Base-by-base conservation (phyloP, 1,284 basidiomycete species). In the Puccinia horiana region DNA sequence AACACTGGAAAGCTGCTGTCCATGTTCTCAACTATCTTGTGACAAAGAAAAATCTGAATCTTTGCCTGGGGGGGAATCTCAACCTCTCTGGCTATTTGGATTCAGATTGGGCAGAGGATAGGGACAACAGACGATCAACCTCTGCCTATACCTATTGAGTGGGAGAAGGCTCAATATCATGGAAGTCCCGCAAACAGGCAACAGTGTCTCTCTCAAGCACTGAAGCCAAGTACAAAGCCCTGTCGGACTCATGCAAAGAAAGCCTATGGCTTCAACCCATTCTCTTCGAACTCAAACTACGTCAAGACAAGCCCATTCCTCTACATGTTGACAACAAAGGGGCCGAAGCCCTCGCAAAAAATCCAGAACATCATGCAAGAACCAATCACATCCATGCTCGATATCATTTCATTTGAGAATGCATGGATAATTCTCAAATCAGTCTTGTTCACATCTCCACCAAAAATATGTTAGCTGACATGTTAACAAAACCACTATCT, bases 1-100 rank as follows among this genome's bases (percentile, higher is more conserved):
- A 12, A 16, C 72, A 75, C 72, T 75, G 72, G 72, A 9, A 75
- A 26, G 72, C 72, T 32, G 72, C 72, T 20, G n/a, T 75, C 12
- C 72, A 47, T 26, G 26, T 75, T 14, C 47, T 75, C 26, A 8
- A 29, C 20, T 56, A 75, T 75, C 42, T 75, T 6, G 23, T 49
- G 16, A 32, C 29, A 6, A 72, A 32, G 9, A 37, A 35, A 29
- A 11, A 72, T 14, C 69, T 72, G 26, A 16, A n/a, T 37, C 69
- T 72, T 44, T 16, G 32, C 44, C 69, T 72, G 44, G 69, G 69
- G 9, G 69, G 69, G 14, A 2, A 6, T 8, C 14, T 44, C 3
- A 47, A 4, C 40, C 26, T 8, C n/a, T 8, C 35, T 6, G 69
- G 37, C 9, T 72, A 8, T 32, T 40, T 16, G 6, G 42, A 72